Evolutionary conservation across 495 filamentous ascomycete genomes (phyloP).

Genomic region (Penicillium turbatum): DNA sequence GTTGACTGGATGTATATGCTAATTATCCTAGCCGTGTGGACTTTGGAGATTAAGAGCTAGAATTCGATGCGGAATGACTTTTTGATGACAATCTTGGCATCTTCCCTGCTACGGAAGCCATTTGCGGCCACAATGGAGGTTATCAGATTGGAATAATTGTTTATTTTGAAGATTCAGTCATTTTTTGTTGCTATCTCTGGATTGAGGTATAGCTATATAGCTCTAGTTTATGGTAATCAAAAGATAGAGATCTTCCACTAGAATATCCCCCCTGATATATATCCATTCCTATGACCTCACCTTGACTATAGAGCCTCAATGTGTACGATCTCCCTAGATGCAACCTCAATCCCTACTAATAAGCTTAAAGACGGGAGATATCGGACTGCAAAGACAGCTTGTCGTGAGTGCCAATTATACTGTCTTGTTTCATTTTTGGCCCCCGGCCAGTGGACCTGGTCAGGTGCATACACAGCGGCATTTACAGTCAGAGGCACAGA

Average conservation of each 20-base stretch:
- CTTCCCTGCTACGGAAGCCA: background rate
- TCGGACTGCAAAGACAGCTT: no score
- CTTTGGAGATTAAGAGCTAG: background rate
- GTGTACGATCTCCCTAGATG: no score
- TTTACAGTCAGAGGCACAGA: no score
- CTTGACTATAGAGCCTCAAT: no score
- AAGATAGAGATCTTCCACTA: no score
- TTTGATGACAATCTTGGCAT: constrained; percentile 3
- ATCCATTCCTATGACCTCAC: no score
- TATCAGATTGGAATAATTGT: background rate
- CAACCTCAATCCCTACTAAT: no score
- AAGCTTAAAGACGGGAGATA: no score
- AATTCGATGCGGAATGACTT: constrained; percentile 1
- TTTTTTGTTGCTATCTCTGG: background rate
- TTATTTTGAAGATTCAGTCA: background rate
- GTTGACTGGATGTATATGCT: background rate
- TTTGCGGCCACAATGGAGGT: background rate
- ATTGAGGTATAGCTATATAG: background rate
- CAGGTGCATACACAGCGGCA: background rate
- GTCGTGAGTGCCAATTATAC: no score
- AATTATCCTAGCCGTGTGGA: background rate
- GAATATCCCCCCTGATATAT: no score
- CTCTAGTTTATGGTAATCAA: no score
- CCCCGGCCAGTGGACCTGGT: background rate
- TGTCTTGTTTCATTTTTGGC: background rate